A percentile compares a stretch with the other conserved stretches of the same genome.
Conservation (phyloP, 2,329 filamentous ascomycete genomes). For the Diaporthe sp. region DNA sequence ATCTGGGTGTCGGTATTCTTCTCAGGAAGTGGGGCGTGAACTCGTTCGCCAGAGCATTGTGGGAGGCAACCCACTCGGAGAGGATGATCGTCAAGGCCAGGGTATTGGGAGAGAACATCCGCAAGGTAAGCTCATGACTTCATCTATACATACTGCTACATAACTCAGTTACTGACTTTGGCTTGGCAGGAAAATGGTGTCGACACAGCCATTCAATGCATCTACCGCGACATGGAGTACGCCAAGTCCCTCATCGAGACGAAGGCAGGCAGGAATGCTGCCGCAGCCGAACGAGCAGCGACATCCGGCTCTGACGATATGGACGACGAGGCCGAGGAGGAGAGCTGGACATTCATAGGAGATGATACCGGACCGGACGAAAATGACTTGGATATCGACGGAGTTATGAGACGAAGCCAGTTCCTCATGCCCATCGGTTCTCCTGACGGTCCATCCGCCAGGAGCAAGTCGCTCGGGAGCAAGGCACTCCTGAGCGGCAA, state of each 20-base stretch:
- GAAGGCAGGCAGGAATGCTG: slow-evolving; percentile 65
- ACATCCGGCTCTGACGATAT: slow-evolving; percentile 54
- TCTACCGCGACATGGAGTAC: slow-evolving; percentile 96
- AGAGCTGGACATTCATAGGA: slow-evolving; percentile 93
- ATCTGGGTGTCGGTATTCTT: slow-evolving; percentile 91
- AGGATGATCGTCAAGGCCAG: slow-evolving; percentile 91
- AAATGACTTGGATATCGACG: slow-evolving; percentile 41
- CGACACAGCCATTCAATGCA: slow-evolving; percentile 87
- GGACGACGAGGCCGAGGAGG: slow-evolving; percentile 75
- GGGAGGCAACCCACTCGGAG: slow-evolving; percentile 90
- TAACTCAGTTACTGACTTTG: slow-evolving; percentile 42
- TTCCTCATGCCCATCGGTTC: slow-evolving; percentile 22
- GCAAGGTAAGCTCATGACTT: slow-evolving; percentile 71
- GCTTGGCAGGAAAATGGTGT: slow-evolving; percentile 83
- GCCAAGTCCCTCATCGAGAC: slow-evolving; percentile 85
- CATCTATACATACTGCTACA: not conserved
- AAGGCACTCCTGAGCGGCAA: slow-evolving; percentile 23
- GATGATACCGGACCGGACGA: slow-evolving; percentile 58
- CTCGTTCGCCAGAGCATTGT: slow-evolving; percentile 86
- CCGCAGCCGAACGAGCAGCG: slow-evolving; percentile 51
- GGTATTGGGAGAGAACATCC: slow-evolving; percentile 86
- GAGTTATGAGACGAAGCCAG: slow-evolving; percentile 28
- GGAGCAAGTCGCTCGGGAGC: slow-evolving; percentile 16
- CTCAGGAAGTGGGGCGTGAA: slow-evolving; percentile 91
- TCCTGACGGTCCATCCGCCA: not conserved